These are phyloP conservation scores for Cyberlindnera saturnus DNA, from an alignment of 805 yeast genomes.

Conservation along the genomic window DNA sequence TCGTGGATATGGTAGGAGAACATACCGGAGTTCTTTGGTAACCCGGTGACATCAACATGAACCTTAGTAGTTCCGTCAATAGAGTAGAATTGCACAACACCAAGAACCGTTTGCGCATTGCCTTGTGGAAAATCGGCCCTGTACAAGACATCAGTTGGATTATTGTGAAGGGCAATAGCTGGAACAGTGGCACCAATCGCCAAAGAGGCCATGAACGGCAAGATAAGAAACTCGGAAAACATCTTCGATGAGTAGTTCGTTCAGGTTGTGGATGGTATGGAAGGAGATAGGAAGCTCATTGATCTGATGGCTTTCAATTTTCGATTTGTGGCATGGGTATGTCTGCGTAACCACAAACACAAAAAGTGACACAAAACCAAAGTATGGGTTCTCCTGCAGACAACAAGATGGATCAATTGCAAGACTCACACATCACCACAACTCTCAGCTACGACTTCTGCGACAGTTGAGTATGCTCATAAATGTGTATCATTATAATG, in stretches of 20 bases:
- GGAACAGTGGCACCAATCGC: conserved; percentile 8
- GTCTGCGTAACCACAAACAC: too few species aligned
- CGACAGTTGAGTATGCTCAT: too few species aligned
- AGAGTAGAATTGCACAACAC: conserved; percentile 55
- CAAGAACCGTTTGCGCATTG: conserved; percentile 33
- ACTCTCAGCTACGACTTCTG: too few species aligned
- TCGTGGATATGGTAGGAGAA: conserved; percentile 68
- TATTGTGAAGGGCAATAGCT: conserved; percentile 13
- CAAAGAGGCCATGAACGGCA: conserved; percentile 9
- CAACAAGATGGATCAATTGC: too few species aligned
- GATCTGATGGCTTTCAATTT: too few species aligned
- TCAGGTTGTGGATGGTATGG: too few species aligned
- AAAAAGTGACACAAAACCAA: too few species aligned
- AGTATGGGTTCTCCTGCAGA: too few species aligned
- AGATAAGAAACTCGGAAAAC: conserved; percentile 7
- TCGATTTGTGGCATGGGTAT: too few species aligned
- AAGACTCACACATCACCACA: too few species aligned
- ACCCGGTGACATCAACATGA: conserved; percentile 63
- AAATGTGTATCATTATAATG: too few species aligned
- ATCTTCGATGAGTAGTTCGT: conserved; percentile 1
- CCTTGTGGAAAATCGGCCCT: conserved; percentile 27
- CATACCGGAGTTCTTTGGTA: conserved; percentile 63
- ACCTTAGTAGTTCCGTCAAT: conserved; percentile 57
- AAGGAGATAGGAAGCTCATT: too few species aligned
- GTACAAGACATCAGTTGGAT: conserved; percentile 23